A percentile compares a stretch with the other conserved stretches of the same genome.
phyloP scores from a whole-genome alignment of 208 protist genomes.

The Jaenimonas drosophilae region DNA sequence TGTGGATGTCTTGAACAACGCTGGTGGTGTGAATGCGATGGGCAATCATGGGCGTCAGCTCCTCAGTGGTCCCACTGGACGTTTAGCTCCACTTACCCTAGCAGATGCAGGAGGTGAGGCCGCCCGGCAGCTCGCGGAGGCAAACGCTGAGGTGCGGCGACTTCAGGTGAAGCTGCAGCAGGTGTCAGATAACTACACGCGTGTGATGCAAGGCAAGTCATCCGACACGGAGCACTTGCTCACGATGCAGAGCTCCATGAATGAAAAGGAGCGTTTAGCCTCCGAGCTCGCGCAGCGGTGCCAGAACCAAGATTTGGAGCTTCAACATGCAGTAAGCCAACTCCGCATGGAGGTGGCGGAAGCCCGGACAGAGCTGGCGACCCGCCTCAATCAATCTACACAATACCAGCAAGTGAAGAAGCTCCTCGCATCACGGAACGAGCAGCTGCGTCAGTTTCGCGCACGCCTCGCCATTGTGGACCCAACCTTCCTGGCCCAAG shows the following conservation, averaged over 20 bases:
- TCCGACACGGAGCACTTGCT: conserved; percentile 31
- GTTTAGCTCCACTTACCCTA: conserved; percentile 48
- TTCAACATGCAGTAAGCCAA: conserved; percentile 21
- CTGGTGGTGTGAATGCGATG: conserved; percentile 34
- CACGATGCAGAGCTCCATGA: conserved; percentile 37
- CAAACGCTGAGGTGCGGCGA: conserved; percentile 50
- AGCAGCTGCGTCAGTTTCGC: conserved; percentile 37
- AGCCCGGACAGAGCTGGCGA: conserved; percentile 44
- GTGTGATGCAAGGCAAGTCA: conserved; percentile 35
- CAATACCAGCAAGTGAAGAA: conserved; percentile 74
- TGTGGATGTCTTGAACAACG: conserved; percentile 36
- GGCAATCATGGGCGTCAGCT: conserved; percentile 38
- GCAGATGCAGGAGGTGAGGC: conserved; percentile 45
- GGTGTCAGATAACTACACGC: conserved; percentile 45
- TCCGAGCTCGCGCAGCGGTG: conserved; percentile 22
- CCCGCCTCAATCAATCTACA: conserved; percentile 54
- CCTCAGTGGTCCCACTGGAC: conserved; percentile 36
- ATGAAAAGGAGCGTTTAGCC: conserved; percentile 27
- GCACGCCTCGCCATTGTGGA: conserved; percentile 29
- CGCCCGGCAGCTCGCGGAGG: conserved; percentile 46
- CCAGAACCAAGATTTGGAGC: conserved; percentile 23
- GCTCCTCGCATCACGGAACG: conserved; percentile 51
- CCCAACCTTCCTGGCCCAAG: conserved; percentile 15
- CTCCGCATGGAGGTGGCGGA: conserved; percentile 45
- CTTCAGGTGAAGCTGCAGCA: conserved; percentile 54